Evolutionary conservation across 352 stramenopile species (phyloP).

Genomic region (Globisporangium nodosum): DNA sequence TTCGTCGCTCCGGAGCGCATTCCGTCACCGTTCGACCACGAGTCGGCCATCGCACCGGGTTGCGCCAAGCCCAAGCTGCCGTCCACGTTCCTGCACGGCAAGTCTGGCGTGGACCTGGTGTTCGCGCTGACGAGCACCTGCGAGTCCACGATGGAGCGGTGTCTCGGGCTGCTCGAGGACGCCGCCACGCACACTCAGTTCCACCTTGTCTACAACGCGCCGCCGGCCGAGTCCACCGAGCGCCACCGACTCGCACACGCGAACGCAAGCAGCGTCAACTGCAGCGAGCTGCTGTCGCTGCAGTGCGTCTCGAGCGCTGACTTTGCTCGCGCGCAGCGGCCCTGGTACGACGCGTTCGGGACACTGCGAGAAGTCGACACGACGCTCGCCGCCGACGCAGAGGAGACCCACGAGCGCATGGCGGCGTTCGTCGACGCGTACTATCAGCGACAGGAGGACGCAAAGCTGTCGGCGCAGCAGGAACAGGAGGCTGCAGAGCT

Average conservation of each 20-base stretch:
- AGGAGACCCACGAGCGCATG: constrained; percentile 32
- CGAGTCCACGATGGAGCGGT: constrained; percentile 39
- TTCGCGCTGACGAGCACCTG: constrained; percentile 51
- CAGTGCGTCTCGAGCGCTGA: constrained; percentile 30
- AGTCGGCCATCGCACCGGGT: constrained; percentile 44
- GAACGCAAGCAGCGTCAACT: constrained; percentile 30
- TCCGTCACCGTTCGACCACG: constrained; percentile 46
- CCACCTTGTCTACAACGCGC: constrained; percentile 49
- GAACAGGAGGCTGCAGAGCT: constrained; percentile 23
- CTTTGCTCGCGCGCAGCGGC: constrained; percentile 19
- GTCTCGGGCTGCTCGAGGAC: constrained; percentile 56
- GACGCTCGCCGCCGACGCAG: constrained; percentile 13
- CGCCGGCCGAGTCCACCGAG: constrained; percentile 36
- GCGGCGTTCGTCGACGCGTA: constrained; percentile 27
- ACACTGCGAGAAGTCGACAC: constrained; percentile 30
- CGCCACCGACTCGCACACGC: constrained; percentile 48
- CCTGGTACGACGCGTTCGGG: constrained; percentile 48
- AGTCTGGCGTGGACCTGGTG: constrained; percentile 67
- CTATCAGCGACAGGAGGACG: constrained; percentile 15
- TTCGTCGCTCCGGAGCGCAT: constrained; percentile 38
- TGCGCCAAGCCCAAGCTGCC: constrained; percentile 28
- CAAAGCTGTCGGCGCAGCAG: constrained; percentile 15
- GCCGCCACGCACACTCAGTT: constrained; percentile 25
- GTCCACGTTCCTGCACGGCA: constrained; percentile 45
- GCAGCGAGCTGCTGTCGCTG: constrained; percentile 49